Evolutionary conservation across 208 protist species (phyloP).

Genomic region (Sergeia podlipaevii): DNA sequence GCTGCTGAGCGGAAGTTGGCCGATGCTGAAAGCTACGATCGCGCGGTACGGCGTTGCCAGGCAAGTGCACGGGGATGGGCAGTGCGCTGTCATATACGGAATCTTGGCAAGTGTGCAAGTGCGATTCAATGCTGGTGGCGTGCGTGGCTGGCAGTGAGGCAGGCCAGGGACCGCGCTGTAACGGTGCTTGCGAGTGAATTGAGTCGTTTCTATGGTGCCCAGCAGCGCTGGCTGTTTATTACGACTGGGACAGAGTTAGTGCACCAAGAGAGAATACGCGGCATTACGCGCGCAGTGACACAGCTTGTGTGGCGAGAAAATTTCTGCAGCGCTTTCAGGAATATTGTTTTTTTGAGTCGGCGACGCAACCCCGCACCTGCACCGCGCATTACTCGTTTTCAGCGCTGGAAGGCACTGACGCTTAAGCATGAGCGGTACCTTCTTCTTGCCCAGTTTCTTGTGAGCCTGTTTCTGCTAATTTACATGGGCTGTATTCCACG

Average conservation of each 20-base stretch:
- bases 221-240: conserved; percentile 11
- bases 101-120: too few relatives aligned
- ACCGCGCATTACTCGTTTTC: conserved; percentile 6
- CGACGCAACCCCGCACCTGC: conserved; percentile 8
- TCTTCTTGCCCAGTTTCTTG: conserved; percentile 40
- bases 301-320: conserved; percentile 73
- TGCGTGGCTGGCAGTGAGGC: too few relatives aligned
- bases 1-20: too few relatives aligned
- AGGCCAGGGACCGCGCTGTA: background rate
- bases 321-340: conserved; percentile 58
- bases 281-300: conserved; percentile 45
- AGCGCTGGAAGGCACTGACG: conserved; percentile 14
- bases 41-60: too few relatives aligned
- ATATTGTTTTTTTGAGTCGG: conserved; percentile 36
- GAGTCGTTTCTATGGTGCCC: background rate
- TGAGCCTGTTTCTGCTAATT: conserved; percentile 50
- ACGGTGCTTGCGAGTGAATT: background rate
- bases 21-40: too few relatives aligned
- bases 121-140: conserved; percentile 7
- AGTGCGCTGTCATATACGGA: too few relatives aligned
- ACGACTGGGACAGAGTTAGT: conserved; percentile 13
- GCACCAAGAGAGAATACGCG: conserved; percentile 8
- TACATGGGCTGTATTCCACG: conserved; percentile 52
- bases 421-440: conserved; percentile 13
- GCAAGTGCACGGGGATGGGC: too few relatives aligned